These are phyloP conservation scores for Zygoascus tannicola DNA, from an alignment of 805 yeast species.

Conservation along the genomic window DNA sequence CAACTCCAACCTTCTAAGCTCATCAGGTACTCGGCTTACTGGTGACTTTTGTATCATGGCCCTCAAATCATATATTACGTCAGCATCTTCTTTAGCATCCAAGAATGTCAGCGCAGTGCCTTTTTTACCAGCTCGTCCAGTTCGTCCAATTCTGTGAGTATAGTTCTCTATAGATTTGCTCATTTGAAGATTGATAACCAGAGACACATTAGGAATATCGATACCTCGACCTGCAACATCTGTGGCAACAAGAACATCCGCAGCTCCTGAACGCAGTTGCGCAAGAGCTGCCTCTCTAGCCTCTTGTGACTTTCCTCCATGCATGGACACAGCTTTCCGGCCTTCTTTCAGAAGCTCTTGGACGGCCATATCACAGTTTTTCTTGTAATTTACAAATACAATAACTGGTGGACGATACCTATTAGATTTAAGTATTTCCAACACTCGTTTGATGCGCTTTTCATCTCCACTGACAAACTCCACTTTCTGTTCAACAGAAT, in stretches of 20 bases:
- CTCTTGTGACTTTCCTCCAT: constrained; percentile 80
- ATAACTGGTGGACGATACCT: constrained; percentile 51
- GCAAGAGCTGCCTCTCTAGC: constrained; percentile 72
- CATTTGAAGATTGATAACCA: constrained; percentile 85
- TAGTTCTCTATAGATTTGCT: constrained; percentile 69
- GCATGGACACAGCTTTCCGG: constrained; percentile 52
- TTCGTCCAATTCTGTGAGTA: constrained; percentile 89
- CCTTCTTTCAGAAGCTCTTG: constrained; percentile 34
- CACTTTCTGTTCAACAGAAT: constrained; percentile 61
- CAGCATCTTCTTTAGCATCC: constrained; percentile 41
- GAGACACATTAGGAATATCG: constrained; percentile 77
- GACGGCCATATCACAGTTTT: constrained; percentile 51
- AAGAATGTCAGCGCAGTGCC: constrained; percentile 75
- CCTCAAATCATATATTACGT: constrained; percentile 42
- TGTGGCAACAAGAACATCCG: constrained; percentile 72
- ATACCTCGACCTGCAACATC: constrained; percentile 96
- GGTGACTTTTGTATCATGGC: constrained; percentile 38
- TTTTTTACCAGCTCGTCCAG: constrained; percentile 84
- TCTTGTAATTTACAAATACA: constrained; percentile 71
- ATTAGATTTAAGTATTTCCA: constrained; percentile 29
- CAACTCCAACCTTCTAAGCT: constrained; percentile 23
- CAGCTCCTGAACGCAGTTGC: constrained; percentile 45
- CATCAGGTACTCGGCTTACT: constrained; percentile 34
- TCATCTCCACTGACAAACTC: constrained; percentile 41
- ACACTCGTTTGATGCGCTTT: constrained; percentile 37